Percentiles rank a stretch among this genome's conserved stretches.
Evolutionary conservation across 2,329 filamentous ascomycete species (phyloP).

Genomic region (Macroventuria anomochaeta): DNA sequence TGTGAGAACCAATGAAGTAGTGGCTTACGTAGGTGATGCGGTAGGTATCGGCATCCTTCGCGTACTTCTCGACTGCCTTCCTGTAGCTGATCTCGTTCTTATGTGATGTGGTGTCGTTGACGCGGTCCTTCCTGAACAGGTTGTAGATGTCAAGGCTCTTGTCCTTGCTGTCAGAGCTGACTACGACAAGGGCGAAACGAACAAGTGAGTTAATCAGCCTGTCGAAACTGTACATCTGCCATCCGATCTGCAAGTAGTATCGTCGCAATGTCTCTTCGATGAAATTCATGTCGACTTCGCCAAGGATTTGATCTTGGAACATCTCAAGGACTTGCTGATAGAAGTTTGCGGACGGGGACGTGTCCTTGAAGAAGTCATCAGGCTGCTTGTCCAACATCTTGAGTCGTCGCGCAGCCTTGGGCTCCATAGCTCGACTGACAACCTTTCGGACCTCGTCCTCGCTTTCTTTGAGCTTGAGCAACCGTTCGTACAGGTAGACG

Average conservation of each 20-base stretch:
- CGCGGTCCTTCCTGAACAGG: slow-evolving; percentile 81
- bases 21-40: slow-evolving; percentile 85
- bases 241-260: slow-evolving; percentile 89
- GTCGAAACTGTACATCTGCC: slow-evolving; percentile 91
- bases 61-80: slow-evolving; percentile 89
- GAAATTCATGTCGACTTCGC: slow-evolving; percentile 79
- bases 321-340: slow-evolving; percentile 86
- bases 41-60: slow-evolving; percentile 92
- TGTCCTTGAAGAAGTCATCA: slow-evolving; percentile 74
- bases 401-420: slow-evolving; percentile 83
- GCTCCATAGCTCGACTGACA: slow-evolving; percentile 73
- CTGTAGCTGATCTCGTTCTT: slow-evolving; percentile 88
- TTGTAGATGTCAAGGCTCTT: slow-evolving; percentile 91
- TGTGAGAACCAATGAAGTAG: neutral
- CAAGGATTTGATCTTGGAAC: slow-evolving; percentile 84
- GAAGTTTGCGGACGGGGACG: slow-evolving; percentile 69
- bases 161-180: slow-evolving; percentile 86
- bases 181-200: slow-evolving; percentile 81
- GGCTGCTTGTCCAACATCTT: slow-evolving; percentile 81
- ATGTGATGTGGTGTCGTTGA: slow-evolving; percentile 84
- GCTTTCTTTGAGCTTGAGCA: slow-evolving; percentile 82
- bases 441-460: slow-evolving; percentile 75
- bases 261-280: slow-evolving; percentile 91
- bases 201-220: slow-evolving; percentile 83
- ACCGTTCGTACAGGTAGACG: slow-evolving; percentile 84